Conservation (phyloP, 2,329 filamentous ascomycete genomes). For the Diaporthe ampelina region DNA sequence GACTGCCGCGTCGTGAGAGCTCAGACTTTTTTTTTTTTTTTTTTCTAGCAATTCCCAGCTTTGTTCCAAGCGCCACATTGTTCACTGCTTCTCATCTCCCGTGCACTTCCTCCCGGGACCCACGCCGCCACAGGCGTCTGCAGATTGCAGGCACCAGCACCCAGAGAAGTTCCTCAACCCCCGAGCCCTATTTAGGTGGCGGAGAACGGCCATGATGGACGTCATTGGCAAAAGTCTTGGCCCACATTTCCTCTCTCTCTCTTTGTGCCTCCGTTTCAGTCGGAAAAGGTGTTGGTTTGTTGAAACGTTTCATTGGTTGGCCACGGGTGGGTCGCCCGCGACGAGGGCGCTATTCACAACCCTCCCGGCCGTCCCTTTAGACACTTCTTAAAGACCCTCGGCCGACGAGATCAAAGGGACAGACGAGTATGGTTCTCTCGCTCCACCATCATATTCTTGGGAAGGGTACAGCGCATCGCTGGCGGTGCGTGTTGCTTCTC, state of each 20-base stretch:
- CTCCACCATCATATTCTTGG: conserved; percentile 4
- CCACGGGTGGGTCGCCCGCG: conserved; percentile 19
- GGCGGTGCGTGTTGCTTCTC: neutral
- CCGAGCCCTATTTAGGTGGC: neutral
- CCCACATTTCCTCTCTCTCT: conserved; percentile 24
- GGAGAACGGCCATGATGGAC: neutral
- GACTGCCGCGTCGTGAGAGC: no score
- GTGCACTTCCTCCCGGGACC: neutral
- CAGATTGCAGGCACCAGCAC: conserved; percentile 5
- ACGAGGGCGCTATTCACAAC: conserved; percentile 30
- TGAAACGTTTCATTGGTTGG: conserved; percentile 26
- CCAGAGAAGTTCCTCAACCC: neutral
- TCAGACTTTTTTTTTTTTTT: no score
- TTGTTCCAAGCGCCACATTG: conserved; percentile 12
- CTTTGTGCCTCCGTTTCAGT: conserved; percentile 28
- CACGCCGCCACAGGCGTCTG: neutral
- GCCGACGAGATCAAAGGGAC: conserved; percentile 14
- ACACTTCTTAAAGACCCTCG: neutral
- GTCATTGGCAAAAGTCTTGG: conserved; percentile 17
- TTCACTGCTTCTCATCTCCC: neutral
- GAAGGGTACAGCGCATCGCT: conserved; percentile 27
- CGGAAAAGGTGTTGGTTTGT: conserved; percentile 5
- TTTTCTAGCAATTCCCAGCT: neutral
- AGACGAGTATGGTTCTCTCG: neutral
- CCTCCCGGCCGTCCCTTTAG: conserved; percentile 19